phyloP scores from a whole-genome alignment of 257 asterid species.

The Penstemon newberryi region DNA sequence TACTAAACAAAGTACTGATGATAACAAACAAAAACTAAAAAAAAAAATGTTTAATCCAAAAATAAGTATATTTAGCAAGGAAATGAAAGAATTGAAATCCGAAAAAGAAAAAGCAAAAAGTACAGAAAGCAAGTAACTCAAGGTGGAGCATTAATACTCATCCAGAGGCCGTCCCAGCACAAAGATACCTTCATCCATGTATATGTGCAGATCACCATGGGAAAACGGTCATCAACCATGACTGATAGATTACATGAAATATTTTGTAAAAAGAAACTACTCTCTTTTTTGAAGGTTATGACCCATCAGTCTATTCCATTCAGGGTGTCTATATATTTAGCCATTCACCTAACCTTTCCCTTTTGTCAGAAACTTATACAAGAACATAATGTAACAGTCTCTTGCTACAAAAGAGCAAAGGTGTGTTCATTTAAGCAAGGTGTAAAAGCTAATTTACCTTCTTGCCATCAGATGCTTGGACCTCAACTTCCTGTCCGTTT shows the following conservation, averaged over 20 bases:
- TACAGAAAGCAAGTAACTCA: not conserved
- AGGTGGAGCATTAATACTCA: not conserved
- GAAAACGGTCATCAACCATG: not conserved
- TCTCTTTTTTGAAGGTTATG: not conserved
- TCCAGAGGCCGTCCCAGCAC: not conserved
- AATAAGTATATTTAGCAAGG: not conserved
- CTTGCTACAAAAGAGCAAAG: constrained; percentile 2
- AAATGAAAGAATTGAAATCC: not conserved
- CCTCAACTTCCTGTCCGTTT: constrained; percentile 68
- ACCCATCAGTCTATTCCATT: not conserved
- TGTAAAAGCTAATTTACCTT: constrained; percentile 46
- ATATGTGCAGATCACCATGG: not conserved
- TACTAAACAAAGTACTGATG: no score
- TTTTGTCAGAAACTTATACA: not conserved
- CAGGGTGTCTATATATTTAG: not conserved
- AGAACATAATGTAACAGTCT: constrained; percentile 1
- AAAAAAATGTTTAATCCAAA: not conserved
- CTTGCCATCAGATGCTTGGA: constrained; percentile 61
- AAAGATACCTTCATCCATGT: not conserved
- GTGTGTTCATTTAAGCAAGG: not conserved
- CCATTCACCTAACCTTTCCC: not conserved
- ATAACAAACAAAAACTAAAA: not conserved
- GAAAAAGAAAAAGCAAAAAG: not conserved
- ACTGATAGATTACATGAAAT: not conserved
- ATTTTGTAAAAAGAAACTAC: not conserved